phyloP scores from a whole-genome alignment of 2,329 filamentous ascomycete genomes.

The Pseudogymnoascus sp. region DNA sequence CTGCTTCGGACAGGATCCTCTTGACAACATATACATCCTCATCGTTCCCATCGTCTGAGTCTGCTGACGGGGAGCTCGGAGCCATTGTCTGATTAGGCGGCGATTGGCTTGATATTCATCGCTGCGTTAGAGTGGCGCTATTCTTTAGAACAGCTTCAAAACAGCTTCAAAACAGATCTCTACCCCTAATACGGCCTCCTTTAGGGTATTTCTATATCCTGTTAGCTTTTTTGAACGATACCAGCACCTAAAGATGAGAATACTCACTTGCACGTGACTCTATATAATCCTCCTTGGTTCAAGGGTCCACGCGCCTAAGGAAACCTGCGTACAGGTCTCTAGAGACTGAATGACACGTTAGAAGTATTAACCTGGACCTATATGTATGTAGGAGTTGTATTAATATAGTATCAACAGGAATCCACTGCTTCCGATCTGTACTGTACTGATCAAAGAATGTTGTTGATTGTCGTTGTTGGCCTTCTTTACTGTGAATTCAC shows the following conservation, averaged over 20 bases:
- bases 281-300: background rate
- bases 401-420: background rate
- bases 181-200: background rate
- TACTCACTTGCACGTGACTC: background rate
- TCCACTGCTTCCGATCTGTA: background rate
- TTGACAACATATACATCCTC: slow-evolving; percentile 36
- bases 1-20: slow-evolving; percentile 42
- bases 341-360: background rate
- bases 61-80: background rate
- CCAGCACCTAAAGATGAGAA: background rate
- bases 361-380: background rate
- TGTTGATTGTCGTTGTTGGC: background rate
- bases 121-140: background rate
- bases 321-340: background rate
- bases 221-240: background rate
- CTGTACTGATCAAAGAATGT: background rate
- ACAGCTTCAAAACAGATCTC: background rate
- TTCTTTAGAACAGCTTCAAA: background rate
- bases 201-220: background rate
- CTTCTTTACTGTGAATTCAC: slow-evolving; percentile 3
- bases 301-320: background rate
- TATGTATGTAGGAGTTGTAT: background rate
- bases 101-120: background rate
- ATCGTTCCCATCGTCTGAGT: background rate
- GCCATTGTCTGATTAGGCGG: background rate